These are phyloP conservation scores for Rhododendron williamsianum DNA, from an alignment of 148 eudicot species.

Conservation along the genomic window DNA sequence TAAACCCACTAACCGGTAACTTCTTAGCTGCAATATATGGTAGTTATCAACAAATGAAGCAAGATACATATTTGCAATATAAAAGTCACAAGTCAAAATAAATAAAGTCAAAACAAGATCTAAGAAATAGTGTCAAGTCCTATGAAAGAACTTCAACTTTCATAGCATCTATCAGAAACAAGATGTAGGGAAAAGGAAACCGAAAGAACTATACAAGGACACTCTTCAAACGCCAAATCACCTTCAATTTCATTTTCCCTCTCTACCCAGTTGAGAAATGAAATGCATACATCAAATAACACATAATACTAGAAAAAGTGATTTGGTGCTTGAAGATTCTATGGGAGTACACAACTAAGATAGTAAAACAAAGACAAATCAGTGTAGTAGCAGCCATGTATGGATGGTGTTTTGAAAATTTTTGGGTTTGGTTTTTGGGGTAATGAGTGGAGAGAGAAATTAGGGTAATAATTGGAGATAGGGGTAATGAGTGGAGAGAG, in stretches of 20 bases:
- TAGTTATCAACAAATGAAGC: neutral
- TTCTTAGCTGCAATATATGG: conserved; percentile 52
- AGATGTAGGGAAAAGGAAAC: neutral
- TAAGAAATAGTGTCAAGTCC: neutral
- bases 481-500: no score
- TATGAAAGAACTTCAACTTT: neutral
- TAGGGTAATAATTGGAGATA: no score
- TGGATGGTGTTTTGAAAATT: no score
- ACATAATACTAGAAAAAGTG: neutral
- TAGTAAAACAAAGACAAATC: neutral
- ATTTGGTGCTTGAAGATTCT: neutral
- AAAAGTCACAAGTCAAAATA: neutral
- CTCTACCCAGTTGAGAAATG: neutral
- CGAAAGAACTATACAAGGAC: neutral
- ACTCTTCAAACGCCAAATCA: neutral
- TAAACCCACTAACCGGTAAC: conserved; percentile 62
- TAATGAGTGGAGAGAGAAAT: no score
- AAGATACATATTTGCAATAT: neutral
- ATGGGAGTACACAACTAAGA: neutral
- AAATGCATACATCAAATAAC: neutral
- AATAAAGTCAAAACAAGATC: neutral
- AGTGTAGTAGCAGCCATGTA: neutral
- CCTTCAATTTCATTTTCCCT: neutral
- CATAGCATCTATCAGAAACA: neutral
- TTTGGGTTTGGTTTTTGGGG: no score